A percentile compares a stretch with the other conserved stretches of the same genome.
Conservation (phyloP, 768 basidiomycete species). For the Collybia sp. region DNA sequence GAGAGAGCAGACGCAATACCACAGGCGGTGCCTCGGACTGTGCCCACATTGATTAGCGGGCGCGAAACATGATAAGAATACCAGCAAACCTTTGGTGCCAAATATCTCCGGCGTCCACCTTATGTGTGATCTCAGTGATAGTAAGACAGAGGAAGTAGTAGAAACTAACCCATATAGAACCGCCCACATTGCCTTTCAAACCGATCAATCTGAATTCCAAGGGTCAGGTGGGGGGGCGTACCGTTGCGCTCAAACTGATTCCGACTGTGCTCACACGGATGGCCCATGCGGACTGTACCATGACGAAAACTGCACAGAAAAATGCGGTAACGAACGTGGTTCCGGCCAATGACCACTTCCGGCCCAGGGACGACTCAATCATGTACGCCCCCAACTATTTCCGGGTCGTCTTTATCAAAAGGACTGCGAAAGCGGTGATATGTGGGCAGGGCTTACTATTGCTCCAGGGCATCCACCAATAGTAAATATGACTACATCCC, state of each 20-base stretch:
- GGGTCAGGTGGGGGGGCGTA: not conserved
- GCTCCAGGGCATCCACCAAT: slow-evolving; percentile 83
- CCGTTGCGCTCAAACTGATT: slow-evolving; percentile 73
- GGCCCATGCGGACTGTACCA: slow-evolving; percentile 50
- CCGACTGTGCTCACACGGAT: slow-evolving; percentile 70
- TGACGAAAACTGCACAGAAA: slow-evolving; percentile 67
- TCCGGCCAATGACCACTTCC: slow-evolving; percentile 66
- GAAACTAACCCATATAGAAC: slow-evolving; percentile 63
- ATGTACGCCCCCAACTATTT: slow-evolving; percentile 79
- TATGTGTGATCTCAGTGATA: slow-evolving; percentile 1
- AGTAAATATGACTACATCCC: slow-evolving; percentile 87
- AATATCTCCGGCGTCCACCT: slow-evolving; percentile 88
- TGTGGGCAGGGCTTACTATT: slow-evolving; percentile 43
- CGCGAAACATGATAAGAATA: not conserved
- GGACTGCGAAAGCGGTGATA: slow-evolving; percentile 2
- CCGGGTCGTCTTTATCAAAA: not conserved
- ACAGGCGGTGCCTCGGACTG: slow-evolving; percentile 83
- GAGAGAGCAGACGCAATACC: slow-evolving; percentile 86
- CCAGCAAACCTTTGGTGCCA: slow-evolving; percentile 58
- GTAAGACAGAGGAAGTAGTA: not conserved
- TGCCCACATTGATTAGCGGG: slow-evolving; percentile 1
- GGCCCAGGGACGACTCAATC: slow-evolving; percentile 66
- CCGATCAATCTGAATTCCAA: not conserved
- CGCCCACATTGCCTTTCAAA: slow-evolving; percentile 74
- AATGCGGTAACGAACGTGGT: slow-evolving; percentile 74